These are phyloP conservation scores for Chenopodium album DNA, from an alignment of 148 eudicot genomes.

Conservation along the genomic window DNA sequence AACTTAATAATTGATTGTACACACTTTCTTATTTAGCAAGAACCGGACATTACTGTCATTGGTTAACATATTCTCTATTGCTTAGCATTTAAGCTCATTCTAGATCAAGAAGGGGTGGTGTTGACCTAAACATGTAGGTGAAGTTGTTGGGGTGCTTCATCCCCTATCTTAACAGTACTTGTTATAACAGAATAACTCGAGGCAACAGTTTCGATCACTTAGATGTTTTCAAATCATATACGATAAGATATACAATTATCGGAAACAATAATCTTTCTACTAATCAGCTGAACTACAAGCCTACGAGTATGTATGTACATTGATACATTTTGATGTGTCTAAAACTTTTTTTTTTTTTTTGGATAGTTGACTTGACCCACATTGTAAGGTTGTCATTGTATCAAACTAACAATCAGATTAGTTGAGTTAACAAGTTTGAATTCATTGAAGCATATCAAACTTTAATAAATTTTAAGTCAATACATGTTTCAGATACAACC, in stretches of 20 bases:
- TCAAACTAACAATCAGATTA: background rate
- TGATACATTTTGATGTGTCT: background rate
- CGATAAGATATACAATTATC: background rate
- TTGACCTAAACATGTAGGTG: constrained; percentile 17
- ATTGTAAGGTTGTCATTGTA: constrained; percentile 6
- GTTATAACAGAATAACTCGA: background rate
- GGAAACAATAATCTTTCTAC: background rate
- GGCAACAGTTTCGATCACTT: background rate
- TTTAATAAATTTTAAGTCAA: background rate
- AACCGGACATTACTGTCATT: background rate
- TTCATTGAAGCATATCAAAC: background rate
- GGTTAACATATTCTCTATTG: background rate
- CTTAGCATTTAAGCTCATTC: background rate
- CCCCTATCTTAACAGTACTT: constrained; percentile 2
- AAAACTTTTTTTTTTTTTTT: background rate
- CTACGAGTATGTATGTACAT: too few species aligned
- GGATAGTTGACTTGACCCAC: constrained; percentile 4
- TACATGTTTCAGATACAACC: background rate
- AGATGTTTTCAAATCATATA: background rate
- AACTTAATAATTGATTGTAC: background rate
- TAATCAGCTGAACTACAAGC: background rate
- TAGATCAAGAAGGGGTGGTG: background rate
- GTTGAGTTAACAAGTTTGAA: background rate
- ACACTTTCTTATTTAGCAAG: background rate
- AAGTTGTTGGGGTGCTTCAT: background rate